These are phyloP conservation scores for Eucalyptus regnans DNA, from an alignment of 345 rosid species.

Conservation along the genomic window DNA sequence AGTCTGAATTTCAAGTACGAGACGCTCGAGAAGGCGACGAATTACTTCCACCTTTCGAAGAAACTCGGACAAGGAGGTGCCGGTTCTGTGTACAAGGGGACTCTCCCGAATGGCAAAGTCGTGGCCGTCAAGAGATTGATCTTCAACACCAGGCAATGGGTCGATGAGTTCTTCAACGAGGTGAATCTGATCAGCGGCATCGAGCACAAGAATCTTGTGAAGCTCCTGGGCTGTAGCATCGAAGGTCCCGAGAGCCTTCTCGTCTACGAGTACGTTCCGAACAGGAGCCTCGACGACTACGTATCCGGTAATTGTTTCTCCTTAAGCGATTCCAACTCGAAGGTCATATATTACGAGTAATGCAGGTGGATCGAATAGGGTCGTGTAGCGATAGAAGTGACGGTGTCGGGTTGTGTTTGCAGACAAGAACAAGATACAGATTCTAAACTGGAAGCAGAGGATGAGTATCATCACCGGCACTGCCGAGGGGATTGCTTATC, in stretches of 20 bases:
- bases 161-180: constrained; percentile 76
- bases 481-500: constrained; percentile 68
- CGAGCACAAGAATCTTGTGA: constrained; percentile 60
- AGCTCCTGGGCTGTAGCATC: constrained; percentile 73
- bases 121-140: constrained; percentile 67
- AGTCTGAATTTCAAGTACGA: constrained; percentile 46
- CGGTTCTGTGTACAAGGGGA: constrained; percentile 69
- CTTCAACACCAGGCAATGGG: constrained; percentile 62
- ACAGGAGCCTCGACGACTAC: constrained; percentile 45
- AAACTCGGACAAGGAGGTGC: constrained; percentile 84
- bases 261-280: constrained; percentile 73
- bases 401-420: neutral
- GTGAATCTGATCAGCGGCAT: constrained; percentile 58
- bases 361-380: neutral
- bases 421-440: constrained; percentile 34
- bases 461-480: constrained; percentile 46
- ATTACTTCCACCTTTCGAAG: constrained; percentile 36
- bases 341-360: neutral
- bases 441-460: constrained; percentile 59
- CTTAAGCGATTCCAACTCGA: neutral
- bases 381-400: neutral
- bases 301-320: neutral
- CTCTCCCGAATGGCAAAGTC: constrained; percentile 54
- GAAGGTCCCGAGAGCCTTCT: constrained; percentile 88
- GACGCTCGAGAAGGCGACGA: constrained; percentile 60